These are phyloP conservation scores for Actinomortierella wolfii DNA, from an alignment of 371 early-diverging fungal genomes.

Conservation along the genomic window DNA sequence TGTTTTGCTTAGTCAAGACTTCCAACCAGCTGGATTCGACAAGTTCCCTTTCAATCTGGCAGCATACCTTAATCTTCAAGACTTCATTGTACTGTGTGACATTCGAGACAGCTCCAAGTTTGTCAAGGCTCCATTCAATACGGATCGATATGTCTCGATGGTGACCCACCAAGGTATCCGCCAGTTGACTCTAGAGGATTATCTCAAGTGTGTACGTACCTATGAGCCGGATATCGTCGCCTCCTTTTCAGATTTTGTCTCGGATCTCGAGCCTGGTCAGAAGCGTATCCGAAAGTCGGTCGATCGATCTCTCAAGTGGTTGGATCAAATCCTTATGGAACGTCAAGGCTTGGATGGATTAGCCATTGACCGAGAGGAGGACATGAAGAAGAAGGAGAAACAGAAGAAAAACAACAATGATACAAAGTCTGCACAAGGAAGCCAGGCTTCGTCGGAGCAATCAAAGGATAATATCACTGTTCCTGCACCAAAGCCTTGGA, in stretches of 20 bases:
- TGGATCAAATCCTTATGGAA: constrained; percentile 51
- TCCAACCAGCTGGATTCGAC: constrained; percentile 39
- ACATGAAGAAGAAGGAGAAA: constrained; percentile 39
- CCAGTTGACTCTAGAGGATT: constrained; percentile 58
- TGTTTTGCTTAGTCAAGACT: constrained; percentile 20
- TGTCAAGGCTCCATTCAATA: constrained; percentile 54
- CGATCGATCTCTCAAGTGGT: constrained; percentile 70
- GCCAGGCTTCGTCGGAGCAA: constrained; percentile 6
- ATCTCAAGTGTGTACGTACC: constrained; percentile 51
- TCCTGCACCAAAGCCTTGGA: constrained; percentile 22
- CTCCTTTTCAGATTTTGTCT: constrained; percentile 47
- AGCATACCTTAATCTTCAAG: constrained; percentile 58
- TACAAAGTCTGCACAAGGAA: not conserved
- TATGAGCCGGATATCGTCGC: constrained; percentile 63
- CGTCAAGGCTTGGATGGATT: constrained; percentile 24
- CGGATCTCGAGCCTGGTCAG: constrained; percentile 53
- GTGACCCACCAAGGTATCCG: constrained; percentile 72
- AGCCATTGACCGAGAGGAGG: constrained; percentile 17
- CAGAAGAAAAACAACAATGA: constrained; percentile 15
- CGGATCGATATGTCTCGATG: constrained; percentile 69
- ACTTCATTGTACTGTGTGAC: constrained; percentile 64
- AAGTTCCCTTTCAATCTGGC: constrained; percentile 60
- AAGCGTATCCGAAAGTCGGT: constrained; percentile 72
- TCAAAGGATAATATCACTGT: not conserved
- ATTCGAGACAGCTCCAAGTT: constrained; percentile 64